phyloP scores from a whole-genome alignment of 2,329 filamentous ascomycete genomes.

The Byssothecium circinans region DNA sequence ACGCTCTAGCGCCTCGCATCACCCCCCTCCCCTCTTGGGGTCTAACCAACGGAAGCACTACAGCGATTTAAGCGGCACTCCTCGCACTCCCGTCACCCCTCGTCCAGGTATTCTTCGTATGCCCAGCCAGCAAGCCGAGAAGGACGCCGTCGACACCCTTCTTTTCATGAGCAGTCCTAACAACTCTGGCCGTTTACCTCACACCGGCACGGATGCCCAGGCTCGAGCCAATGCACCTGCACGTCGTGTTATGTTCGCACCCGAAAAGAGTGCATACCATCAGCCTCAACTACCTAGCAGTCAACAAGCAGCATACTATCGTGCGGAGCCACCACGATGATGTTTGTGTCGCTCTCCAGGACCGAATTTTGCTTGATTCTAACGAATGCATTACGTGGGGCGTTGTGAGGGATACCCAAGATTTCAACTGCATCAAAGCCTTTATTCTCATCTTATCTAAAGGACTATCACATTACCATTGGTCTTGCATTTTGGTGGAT shows the following conservation, averaged over 20 bases:
- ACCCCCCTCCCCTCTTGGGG: slow-evolving; percentile 35
- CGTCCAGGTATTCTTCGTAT: slow-evolving; percentile 62
- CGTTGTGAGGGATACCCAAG: slow-evolving; percentile 36
- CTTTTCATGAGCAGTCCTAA: slow-evolving; percentile 81
- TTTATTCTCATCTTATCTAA: background rate
- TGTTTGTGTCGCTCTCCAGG: background rate
- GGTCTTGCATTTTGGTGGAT: background rate
- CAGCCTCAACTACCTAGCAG: slow-evolving; percentile 28
- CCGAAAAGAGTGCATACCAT: slow-evolving; percentile 22
- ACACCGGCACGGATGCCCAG: slow-evolving; percentile 14
- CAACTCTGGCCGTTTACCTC: slow-evolving; percentile 55
- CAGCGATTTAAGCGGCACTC: slow-evolving; percentile 29
- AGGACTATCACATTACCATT: background rate
- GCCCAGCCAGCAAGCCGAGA: slow-evolving; percentile 70
- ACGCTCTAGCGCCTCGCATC: slow-evolving; percentile 36
- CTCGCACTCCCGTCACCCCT: slow-evolving; percentile 35
- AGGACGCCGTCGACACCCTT: slow-evolving; percentile 78
- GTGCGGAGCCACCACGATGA: slow-evolving; percentile 31
- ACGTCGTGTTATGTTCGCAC: slow-evolving; percentile 43
- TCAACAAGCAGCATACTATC: slow-evolving; percentile 26
- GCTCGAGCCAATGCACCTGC: slow-evolving; percentile 18
- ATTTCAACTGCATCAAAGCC: slow-evolving; percentile 14
- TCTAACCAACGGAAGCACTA: slow-evolving; percentile 35
- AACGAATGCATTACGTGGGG: slow-evolving; percentile 38
- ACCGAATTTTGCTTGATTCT: slow-evolving; percentile 10